A percentile compares a stretch with the other conserved stretches of the same genome.
phyloP scores from a whole-genome alignment of 1,284 basidiomycete species.

The Trametes pubescens region DNA sequence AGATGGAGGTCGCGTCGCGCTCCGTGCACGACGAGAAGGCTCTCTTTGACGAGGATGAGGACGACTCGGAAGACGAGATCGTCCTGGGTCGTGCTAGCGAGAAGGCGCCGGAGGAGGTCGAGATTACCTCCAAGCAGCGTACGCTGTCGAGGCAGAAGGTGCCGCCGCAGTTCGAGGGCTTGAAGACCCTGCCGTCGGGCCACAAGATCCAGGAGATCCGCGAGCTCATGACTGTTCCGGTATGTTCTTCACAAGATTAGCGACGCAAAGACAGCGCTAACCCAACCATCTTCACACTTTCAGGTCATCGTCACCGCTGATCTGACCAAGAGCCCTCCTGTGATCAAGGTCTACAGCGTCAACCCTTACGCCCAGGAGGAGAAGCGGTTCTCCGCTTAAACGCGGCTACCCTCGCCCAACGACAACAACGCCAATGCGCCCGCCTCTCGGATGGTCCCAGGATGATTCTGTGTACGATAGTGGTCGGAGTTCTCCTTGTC shows the following conservation, averaged over 20 bases:
- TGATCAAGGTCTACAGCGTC: slow-evolving; percentile 92
- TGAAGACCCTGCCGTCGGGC: slow-evolving; percentile 73
- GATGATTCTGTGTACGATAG: slow-evolving; percentile 33
- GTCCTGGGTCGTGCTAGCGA: slow-evolving; percentile 72
- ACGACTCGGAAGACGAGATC: slow-evolving; percentile 75
- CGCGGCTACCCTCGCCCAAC: background rate
- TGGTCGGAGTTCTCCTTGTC: slow-evolving; percentile 19
- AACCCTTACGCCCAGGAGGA: slow-evolving; percentile 77
- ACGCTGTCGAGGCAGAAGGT: slow-evolving; percentile 76
- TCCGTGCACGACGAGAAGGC: slow-evolving; percentile 87
- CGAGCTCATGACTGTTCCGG: slow-evolving; percentile 90
- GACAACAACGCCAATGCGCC: slow-evolving; percentile 9
- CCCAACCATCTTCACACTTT: background rate
- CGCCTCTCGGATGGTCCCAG: slow-evolving; percentile 19
- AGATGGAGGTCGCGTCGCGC: slow-evolving; percentile 86
- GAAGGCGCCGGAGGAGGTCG: slow-evolving; percentile 50
- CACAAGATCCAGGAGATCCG: slow-evolving; percentile 94
- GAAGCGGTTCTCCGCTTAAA: slow-evolving; percentile 43
- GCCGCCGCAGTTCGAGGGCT: slow-evolving; percentile 81
- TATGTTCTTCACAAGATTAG: slow-evolving; percentile 49
- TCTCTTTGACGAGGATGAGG: slow-evolving; percentile 88
- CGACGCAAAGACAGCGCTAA: background rate
- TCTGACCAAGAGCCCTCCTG: slow-evolving; percentile 92
- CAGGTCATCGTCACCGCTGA: slow-evolving; percentile 94
- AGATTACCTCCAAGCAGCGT: slow-evolving; percentile 76